Base-by-base conservation (phyloP, 1,284 basidiomycete genomes). In the Fistulina hepatica region DNA sequence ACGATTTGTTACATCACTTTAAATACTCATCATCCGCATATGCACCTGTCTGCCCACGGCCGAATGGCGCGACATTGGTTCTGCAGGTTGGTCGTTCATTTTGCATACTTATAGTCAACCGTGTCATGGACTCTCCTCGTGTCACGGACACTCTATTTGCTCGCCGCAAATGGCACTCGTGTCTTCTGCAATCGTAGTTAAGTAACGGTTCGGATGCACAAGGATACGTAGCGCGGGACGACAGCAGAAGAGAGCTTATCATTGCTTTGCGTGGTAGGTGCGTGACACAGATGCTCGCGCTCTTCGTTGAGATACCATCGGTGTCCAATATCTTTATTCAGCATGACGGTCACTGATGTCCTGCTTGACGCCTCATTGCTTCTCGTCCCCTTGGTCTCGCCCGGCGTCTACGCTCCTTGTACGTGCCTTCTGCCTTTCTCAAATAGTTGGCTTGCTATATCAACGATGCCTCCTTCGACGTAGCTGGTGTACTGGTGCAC, bases 401-500 rank as follows among this genome's bases (percentile, higher is more conserved):
- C 50, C 2, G 56, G 52, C 58, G 56, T 64, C 9, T 51, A 50
- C 19, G 48, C 54, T 22, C 59, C 61, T 25, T 48, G 63, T 65
- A 33, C 41, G 56, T 33, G n/a, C 28, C 15, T 36, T 17, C 6
- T 26, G 10, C 28, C 13, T 9, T 2, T 13, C 11, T 23, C 24
- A 20, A 16, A 13, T 30, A 13, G 23, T 31, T 21, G 16, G 4
- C 31, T 34, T 20, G n/a, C 17, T 10, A 22, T 19, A 34, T 13
- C 19, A 19, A 25, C 16, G n/a, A n/a, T n/a, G 15, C 4, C 15
- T 11, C 17, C 31, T 32, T 21, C 11, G 33, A 2, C n/a, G 20
- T 37, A 70, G 66, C 47, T 33, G 60, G 59, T 17, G 53, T 57
- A 9, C 50, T 52, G 13, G 64, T 66, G 6, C 69, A 70, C 45